Evolutionary conservation across 345 rosid species (phyloP), one percentile per base, ranked within the genome.

Genomic region (Adansonia digitata): DNA sequence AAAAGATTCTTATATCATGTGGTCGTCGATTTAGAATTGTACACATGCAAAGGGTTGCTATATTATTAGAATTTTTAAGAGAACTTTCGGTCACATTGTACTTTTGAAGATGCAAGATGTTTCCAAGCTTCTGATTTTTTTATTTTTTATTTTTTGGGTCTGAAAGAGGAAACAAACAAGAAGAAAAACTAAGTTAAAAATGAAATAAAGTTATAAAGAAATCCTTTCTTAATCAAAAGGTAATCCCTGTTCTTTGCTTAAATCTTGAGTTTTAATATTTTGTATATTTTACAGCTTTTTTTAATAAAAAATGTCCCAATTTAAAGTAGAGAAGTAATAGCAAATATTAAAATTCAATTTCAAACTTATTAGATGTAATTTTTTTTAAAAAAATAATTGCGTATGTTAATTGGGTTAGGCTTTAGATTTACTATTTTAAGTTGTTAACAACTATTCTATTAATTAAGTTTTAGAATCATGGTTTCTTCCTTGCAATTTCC

Each of bases 1-100:
- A 27, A 46, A 39, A 77, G 82, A 84, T 77, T 84, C 79, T 71
- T 40, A 18, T 39, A 66, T 27, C 46, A 62, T 22, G 49, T 73
- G 77, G 76, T 31, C 42, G 17, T 66, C 75, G 39, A 73, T 74
- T 81, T 64, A 46, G 66, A 77, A 74, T 26, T 65, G 1, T 35
- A 69, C 81, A 81, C 81, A 79, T 84, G 86, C 79, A 65, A 34
- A 18, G 22, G 43, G 29, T 18, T 29, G 10, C 24, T 55, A 55
- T 20, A 57, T 57, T 57, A 26, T 1, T 57, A 18, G 35, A 29
- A 27, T 59, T 59, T 59, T 27, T 14, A 27, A 59, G 18, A 13
- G n/a, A 60, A 31, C 65, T 60, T 60, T 60, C 65, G 65, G 65
- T 60, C 20, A 29, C 15, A 60, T 10, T 8, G 10, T 53, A 53